phyloP scores from a whole-genome alignment of 345 rosid genomes.

The Bruguiera gymnorhiza region DNA sequence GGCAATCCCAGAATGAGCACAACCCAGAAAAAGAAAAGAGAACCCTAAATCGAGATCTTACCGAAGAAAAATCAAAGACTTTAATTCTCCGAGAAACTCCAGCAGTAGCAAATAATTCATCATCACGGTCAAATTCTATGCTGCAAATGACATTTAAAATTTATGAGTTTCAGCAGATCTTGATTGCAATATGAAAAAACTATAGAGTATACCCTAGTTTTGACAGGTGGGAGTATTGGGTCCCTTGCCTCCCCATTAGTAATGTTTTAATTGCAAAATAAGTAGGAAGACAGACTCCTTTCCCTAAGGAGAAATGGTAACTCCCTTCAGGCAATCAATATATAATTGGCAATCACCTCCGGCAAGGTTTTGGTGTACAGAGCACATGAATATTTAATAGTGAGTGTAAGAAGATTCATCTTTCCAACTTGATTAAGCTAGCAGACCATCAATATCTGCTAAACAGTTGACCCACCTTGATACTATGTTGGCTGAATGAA shows the following conservation, averaged over 20 bases:
- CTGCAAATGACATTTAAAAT: constrained; percentile 42
- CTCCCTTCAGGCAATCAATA: background rate
- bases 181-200: background rate
- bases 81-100: constrained; percentile 96
- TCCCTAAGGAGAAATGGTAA: background rate
- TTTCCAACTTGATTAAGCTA: no score
- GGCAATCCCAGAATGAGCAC: background rate
- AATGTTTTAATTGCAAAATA: no score
- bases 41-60: constrained; percentile 32
- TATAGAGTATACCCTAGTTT: background rate
- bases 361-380: background rate
- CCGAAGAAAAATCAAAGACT: constrained; percentile 89
- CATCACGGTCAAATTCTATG: constrained; percentile 98
- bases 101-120: constrained; percentile 94
- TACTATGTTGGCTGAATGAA: constrained; percentile 97
- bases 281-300: no score
- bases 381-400: background rate
- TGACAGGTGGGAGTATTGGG: no score
- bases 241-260: no score
- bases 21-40: constrained; percentile 1
- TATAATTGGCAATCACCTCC: background rate
- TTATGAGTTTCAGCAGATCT: constrained; percentile 14
- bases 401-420: background rate
- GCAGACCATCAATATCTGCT: constrained; percentile 8
- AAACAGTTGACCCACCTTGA: constrained; percentile 56